Evolutionary conservation across 495 filamentous ascomycete genomes (phyloP).

Genomic region (Halenospora varia): DNA sequence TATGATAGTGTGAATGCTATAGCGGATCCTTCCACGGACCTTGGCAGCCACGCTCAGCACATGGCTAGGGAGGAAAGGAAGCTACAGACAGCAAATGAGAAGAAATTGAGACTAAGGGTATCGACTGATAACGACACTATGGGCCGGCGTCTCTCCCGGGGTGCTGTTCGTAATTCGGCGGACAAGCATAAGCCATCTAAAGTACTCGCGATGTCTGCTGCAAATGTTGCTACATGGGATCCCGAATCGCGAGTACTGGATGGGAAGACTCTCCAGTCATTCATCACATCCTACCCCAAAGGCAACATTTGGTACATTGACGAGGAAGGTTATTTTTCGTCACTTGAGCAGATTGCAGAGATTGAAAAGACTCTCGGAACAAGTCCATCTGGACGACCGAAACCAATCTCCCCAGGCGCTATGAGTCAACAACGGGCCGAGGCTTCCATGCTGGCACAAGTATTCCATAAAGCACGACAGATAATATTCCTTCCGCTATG

Average conservation of each 20-base stretch:
- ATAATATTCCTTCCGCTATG: conserved; percentile 61
- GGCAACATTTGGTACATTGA: conserved; percentile 21
- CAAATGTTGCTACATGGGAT: conserved; percentile 2
- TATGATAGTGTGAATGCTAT: not conserved
- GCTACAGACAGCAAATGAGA: not conserved
- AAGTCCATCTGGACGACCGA: conserved; percentile 5
- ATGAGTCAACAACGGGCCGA: conserved; percentile 9
- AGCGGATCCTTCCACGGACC: not conserved
- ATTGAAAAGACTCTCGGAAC: not conserved
- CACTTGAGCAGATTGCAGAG: conserved; percentile 16
- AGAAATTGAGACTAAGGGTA: not conserved
- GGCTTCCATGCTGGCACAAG: conserved; percentile 7
- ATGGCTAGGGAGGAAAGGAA: not conserved
- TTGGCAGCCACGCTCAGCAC: not conserved
- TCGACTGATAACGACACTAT: not conserved
- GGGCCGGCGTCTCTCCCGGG: not conserved
- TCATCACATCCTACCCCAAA: conserved; percentile 14
- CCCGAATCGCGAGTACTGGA: conserved; percentile 1
- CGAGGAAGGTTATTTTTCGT: conserved; percentile 20
- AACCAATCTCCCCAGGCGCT: conserved; percentile 3
- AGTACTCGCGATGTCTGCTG: conserved; percentile 15
- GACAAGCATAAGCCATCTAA: conserved; percentile 18
- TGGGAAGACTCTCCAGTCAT: conserved; percentile 6
- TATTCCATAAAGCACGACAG: conserved; percentile 46
- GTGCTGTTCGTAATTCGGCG: conserved; percentile 2